phyloP scores from a whole-genome alignment of 768 basidiomycete genomes.

The Hirschioporus abietinus region DNA sequence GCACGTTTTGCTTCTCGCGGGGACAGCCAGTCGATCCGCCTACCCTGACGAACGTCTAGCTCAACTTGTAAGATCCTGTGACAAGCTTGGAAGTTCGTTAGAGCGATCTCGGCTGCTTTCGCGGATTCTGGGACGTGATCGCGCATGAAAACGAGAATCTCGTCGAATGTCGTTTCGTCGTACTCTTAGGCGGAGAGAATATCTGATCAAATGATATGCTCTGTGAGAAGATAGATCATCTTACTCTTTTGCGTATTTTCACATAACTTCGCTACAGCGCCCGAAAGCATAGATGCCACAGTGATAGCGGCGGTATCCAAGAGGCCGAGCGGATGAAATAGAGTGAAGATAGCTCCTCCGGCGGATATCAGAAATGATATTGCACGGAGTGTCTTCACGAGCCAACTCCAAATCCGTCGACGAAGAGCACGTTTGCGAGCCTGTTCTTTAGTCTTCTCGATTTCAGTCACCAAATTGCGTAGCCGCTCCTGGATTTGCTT shows the following conservation, averaged over 20 bases:
- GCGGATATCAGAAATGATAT: neutral
- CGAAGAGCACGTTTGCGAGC: neutral
- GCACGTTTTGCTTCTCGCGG: neutral
- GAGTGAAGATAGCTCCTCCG: neutral
- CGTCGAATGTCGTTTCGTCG: neutral
- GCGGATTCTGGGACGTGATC: neutral
- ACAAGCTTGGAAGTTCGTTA: neutral
- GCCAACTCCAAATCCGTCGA: neutral
- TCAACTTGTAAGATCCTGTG: neutral
- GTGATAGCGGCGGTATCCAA: neutral
- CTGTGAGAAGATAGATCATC: neutral
- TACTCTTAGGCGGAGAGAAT: neutral
- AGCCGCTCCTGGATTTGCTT: neutral
- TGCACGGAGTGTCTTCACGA: neutral
- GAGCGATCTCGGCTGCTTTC: neutral
- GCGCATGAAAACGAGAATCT: neutral
- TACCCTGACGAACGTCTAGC: neutral
- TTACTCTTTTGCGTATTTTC: neutral
- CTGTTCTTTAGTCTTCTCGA: neutral
- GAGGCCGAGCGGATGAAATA: neutral
- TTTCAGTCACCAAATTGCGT: neutral
- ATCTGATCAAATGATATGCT: too few species aligned
- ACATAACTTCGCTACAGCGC: neutral
- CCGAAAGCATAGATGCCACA: neutral
- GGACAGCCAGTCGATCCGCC: neutral